Base-by-base conservation (phyloP, 148 eudicot genomes). In the Cornus kousa region DNA sequence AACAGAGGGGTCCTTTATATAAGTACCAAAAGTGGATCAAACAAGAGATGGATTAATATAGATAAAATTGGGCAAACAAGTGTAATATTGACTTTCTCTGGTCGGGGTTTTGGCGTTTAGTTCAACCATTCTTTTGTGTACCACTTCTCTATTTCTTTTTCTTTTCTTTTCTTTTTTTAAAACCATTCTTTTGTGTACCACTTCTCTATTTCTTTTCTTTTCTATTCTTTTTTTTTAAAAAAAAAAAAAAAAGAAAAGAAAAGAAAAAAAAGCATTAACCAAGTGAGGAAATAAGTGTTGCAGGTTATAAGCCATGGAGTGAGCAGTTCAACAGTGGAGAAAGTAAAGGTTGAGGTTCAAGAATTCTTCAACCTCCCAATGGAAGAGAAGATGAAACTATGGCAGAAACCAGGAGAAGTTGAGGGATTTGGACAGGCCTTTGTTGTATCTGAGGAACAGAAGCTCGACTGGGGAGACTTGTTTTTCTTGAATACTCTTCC, bases 391-490 rank as follows among this genome's bases (percentile, higher is more conserved):
- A 65, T 67, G 31, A 86, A 69, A 48, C 73, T 79, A 32, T 81
- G 83, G 89, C 83, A 81, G 67, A 79, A 68, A n/a, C 9, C 79
- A 17, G 73, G 53, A 0, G 86, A 79, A 1, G 46, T 83, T 1
- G 85, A 86, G 67, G 89, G 89, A 9, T 86, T 74, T 70, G 89
- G 89, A 16, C 89, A 86, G 74, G 59, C 67, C 24, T 86, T 80
- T 67, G 88, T 83, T 1, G 70, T 73, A 8, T 86, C 83, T 6
- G 83, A 86, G 40, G 83, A 82, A 0, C 83, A 86, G 50, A 86
- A 86, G 43, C 81, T 86, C 66, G 87, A 85, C 67, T 85, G 87
- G 85, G 83, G 80, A 20, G 84, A 77, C 37, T 32, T 76, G 5
- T 82, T 82, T 55, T 85, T 24, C 55, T 69, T 74, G 59, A 70